Evolutionary conservation across 352 stramenopile species (phyloP), one percentile per base, ranked within the genome.

Genomic region (Thraustochytrium striatum): DNA sequence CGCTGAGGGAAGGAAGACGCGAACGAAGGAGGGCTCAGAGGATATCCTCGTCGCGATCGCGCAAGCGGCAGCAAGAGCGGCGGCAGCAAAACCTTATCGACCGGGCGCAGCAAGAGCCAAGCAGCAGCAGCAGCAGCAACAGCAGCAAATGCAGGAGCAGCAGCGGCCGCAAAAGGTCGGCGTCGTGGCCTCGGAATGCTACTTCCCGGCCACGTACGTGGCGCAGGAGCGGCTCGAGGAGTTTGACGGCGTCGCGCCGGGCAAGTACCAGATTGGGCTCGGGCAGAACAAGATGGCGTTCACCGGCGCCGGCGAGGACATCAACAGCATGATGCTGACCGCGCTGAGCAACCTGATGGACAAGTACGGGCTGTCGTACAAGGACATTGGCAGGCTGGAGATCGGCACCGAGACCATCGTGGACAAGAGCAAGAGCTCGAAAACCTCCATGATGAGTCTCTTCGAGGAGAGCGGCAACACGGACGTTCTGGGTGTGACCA

Each of bases 371-470:
- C 92, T 97, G 72, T 82, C 90, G 58, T 86, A 90, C 2, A 83
- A 86, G 1, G 83, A 94, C 68, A 88, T 99, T 36, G 95, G 95
- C 25, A 86, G 95, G 8, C 85, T 99, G 0, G 95, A 99, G 83
- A 91, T 99, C 36, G 96, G 96, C 68, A 98, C 95, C 1, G 96
- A 99, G 88, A 98, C 93, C 55, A 87, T 98, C 47, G 91, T 96
- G 3, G 91, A 97, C 83, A 94, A 95, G 85, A 89, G 85, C 82
- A 96, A 97, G 79, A 91, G 84, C 16, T 93, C 87, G 47, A 96
- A 96, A 78, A 97, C 91, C 28, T 80, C 92, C 3, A 80, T 97
- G 19, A 95, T 97, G 90, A 81, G 87, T 58, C 83, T 96, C 19
- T 95, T 97, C 80, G 81, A 82, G 30, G 79, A 82, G 0, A 81